Evolutionary conservation across 2,329 filamentous ascomycete genomes (phyloP), one percentile per base, ranked within the genome.

Genomic region (Cladosporium sp.): DNA sequence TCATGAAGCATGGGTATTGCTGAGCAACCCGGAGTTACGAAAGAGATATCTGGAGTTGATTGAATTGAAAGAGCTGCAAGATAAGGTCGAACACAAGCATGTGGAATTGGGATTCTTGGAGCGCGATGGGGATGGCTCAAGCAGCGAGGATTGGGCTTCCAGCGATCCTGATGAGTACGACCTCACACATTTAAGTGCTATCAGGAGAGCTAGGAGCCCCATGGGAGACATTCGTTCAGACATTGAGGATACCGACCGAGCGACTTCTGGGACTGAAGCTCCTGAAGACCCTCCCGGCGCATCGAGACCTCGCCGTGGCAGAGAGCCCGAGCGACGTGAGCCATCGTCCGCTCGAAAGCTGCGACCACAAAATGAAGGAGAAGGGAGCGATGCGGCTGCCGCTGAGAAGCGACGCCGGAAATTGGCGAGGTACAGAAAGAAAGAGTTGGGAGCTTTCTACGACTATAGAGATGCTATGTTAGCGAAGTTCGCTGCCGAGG

Each of bases 101-200:
- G 42, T 43, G 3, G 47, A 58, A 30, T 49, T 51, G 24, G 37
- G 29, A 11, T 12, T 32, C 12, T 13, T 34, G 13, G 49, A 54
- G 22, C 55, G 53, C 12, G 48, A 56, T 15, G 54, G 49, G 24
- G 48, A 56, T n/a, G 53, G 50, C 18, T 51, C 51, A 15, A 56
- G 58, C 32, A 44, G 51, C 20, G 62, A 65, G n/a, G 60, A 59
- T 4, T 57, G 63, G 42, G 44, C 60, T 7, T 65, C 64, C n/a
- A 66, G 64, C 54, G 64, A 66, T 53, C 61, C 62, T 8, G 64
- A 66, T 32, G 64, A 66, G 13, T 58, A 59, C 38, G 62, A 63
- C 20, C 52, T 66, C 15, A 47, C 49, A 1, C 49, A 51, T 22
- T 19, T 45, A 18, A 24, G 29, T 19, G 29, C 27, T 8, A 47